Percentiles rank a stretch among this genome's conserved stretches.
Evolutionary conservation across 1,139 yeast species (phyloP).

Genomic region (Blastobotrys petasosporus): DNA sequence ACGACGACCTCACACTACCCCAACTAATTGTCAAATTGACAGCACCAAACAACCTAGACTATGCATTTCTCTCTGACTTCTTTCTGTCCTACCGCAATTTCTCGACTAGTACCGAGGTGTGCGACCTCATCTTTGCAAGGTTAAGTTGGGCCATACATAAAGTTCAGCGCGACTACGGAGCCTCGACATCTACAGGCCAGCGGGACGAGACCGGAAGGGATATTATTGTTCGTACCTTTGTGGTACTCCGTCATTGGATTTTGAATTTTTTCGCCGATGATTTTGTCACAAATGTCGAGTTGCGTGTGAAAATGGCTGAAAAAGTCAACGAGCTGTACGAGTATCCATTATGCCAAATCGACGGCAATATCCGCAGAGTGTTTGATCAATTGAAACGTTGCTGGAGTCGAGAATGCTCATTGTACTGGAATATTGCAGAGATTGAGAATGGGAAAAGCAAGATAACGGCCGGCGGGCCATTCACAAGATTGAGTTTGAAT

Average conservation of each 20-base stretch:
- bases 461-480: conserved; percentile 23
- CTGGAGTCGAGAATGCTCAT: conserved; percentile 33
- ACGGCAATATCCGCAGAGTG: conserved; percentile 27
- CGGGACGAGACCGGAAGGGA: conserved; percentile 49
- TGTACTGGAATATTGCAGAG: conserved; percentile 32
- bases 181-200: neutral
- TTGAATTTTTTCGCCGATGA: conserved; percentile 45
- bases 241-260: conserved; percentile 83
- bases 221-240: conserved; percentile 79
- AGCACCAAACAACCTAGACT: conserved; percentile 72
- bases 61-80: conserved; percentile 74
- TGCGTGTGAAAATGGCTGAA: conserved; percentile 30
- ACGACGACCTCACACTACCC: conserved; percentile 10
- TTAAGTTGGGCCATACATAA: conserved; percentile 61
- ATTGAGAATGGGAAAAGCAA: neutral
- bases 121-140: conserved; percentile 58
- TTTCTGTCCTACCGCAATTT: conserved; percentile 78
- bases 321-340: conserved; percentile 28
- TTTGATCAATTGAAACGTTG: conserved; percentile 33
- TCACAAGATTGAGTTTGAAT: conserved; percentile 13
- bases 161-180: conserved; percentile 11
- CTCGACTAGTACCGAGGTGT: conserved; percentile 49
- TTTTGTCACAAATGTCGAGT: conserved; percentile 33
- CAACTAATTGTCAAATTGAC: conserved; percentile 63
- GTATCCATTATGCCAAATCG: conserved; percentile 26